A percentile compares a stretch with the other conserved stretches of the same genome.
Conservation (phyloP, 1,139 yeast species). For the Groenewaldozyma sp. region DNA sequence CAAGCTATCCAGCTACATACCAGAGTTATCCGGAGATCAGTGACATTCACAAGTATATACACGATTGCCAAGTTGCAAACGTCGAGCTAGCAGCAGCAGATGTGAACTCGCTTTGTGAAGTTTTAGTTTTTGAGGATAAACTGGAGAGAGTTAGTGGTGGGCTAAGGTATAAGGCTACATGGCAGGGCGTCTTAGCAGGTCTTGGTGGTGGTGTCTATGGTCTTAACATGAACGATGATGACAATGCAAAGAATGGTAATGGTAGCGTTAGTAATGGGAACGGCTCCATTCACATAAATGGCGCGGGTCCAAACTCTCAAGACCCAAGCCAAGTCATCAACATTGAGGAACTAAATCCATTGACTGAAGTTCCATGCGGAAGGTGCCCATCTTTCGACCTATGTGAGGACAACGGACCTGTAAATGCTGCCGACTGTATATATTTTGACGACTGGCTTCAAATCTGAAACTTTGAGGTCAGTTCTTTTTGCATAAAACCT, state of each 20-base stretch:
- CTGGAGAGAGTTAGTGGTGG: slow-evolving; percentile 52
- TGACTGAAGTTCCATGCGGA: slow-evolving; percentile 31
- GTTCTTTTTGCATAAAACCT: not conserved
- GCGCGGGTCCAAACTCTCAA: slow-evolving; percentile 1
- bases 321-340: too few relatives aligned
- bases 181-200: slow-evolving; percentile 52
- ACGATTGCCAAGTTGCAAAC: slow-evolving; percentile 65
- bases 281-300: slow-evolving; percentile 1
- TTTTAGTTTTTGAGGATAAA: slow-evolving; percentile 77
- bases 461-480: slow-evolving; percentile 2
- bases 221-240: slow-evolving; percentile 12
- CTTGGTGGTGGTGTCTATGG: slow-evolving; percentile 39
- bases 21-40: slow-evolving; percentile 60
- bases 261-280: not conserved
- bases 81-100: slow-evolving; percentile 71
- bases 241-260: not conserved
- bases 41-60: slow-evolving; percentile 67
- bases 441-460: slow-evolving; percentile 31
- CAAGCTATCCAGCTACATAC: slow-evolving; percentile 45
- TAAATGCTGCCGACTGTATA: slow-evolving; percentile 28
- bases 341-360: slow-evolving; percentile 21
- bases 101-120: slow-evolving; percentile 78
- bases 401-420: slow-evolving; percentile 27
- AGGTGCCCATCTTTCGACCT: slow-evolving; percentile 26
- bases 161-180: slow-evolving; percentile 38